Evolutionary conservation across 257 asterid species (phyloP), one percentile per base, ranked within the genome.

Genomic region (Ehretia macrophylla): DNA sequence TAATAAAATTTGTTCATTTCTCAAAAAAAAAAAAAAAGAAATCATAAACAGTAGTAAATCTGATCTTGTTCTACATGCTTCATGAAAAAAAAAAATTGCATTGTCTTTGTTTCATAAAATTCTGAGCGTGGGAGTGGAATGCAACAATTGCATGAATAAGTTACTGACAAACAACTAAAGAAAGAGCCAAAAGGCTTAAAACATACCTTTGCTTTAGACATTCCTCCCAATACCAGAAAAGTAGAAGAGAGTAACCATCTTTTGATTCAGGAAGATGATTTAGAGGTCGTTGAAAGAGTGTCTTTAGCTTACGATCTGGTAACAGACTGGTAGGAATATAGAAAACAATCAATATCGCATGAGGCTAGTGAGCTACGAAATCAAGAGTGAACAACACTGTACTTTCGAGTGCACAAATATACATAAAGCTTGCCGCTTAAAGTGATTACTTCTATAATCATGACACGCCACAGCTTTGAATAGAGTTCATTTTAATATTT

Each of bases 201-300:
- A 22, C 32, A n/a, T 80, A 93, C 99, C 99, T 93, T 60, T 85
- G 85, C 75, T 93, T 93, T 66, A 93, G 73, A 68, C 94, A 81
- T 51, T 89, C 96, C 84, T 93, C 99, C 95, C 95, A 93, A 75
- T 86, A 56, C 97, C 99, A 93, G 35, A 93, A 85, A 19, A 93
- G 95, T 70, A 93, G 77, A 61, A 93, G 85, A 60, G 97, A 89
- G 69, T 84, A 22, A 22, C 85, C 82, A 65, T 84, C 92, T 66
- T 84, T 84, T 27, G 85, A 76, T 51, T 81, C 85, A 59, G 92
- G 58, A 19, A 81, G 82, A 62, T 72, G 85, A 76, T 78, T 84
- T 54, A 84, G 49, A 67, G 92, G 92, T 67, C 80, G 72, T 71
- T 81, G 88, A 54, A 54, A 64, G 16, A 84, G 85, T 32, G 78